Evolutionary conservation across 1,284 basidiomycete genomes (phyloP).

Genomic region (Cryptococcus sp.): DNA sequence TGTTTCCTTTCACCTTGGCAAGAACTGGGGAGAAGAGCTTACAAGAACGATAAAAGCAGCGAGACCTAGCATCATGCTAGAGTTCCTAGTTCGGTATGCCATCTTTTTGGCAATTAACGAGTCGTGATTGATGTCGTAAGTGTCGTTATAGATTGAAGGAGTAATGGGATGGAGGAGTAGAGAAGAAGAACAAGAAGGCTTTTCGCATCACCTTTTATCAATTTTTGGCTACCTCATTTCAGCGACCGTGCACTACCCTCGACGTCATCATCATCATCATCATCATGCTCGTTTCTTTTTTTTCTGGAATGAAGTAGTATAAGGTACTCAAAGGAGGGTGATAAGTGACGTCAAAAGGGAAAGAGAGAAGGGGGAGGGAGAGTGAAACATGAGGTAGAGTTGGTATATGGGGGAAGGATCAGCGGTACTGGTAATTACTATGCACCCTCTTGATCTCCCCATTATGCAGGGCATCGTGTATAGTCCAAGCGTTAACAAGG

Average conservation of each 20-base stretch:
- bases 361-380: too few relatives aligned
- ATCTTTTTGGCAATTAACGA: neutral
- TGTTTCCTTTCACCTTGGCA: neutral
- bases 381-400: too few relatives aligned
- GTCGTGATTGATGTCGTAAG: neutral
- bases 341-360: neutral
- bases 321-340: neutral
- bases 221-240: neutral
- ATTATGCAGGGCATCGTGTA: too few relatives aligned
- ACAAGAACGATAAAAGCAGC: conserved; percentile 27
- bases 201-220: neutral
- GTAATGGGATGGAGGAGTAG: neutral
- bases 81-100: conserved; percentile 6
- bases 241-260: neutral
- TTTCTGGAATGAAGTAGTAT: neutral
- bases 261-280: conserved; percentile 2
- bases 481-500: too few relatives aligned
- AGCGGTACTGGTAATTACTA: too few relatives aligned
- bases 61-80: conserved; percentile 16
- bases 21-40: conserved; percentile 1
- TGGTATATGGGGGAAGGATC: too few relatives aligned
- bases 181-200: neutral
- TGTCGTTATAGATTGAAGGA: neutral
- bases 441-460: too few relatives aligned
- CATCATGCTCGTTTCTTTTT: neutral